Evolutionary conservation across 2,329 filamentous ascomycete genomes (phyloP).

Genomic region (Colletotrichum abscissum): DNA sequence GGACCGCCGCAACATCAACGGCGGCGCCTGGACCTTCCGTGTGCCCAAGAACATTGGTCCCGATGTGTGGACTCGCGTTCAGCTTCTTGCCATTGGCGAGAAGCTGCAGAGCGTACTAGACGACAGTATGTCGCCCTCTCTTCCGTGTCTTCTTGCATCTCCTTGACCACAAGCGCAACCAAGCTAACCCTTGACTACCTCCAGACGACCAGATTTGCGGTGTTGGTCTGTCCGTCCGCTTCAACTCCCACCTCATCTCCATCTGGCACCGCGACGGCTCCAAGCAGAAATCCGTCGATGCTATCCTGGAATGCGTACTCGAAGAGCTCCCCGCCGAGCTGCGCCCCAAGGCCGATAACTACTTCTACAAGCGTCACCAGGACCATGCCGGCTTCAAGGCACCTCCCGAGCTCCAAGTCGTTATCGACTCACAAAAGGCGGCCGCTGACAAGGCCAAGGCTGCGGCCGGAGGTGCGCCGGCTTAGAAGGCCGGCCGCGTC

Average conservation of each 20-base stretch:
- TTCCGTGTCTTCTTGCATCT: background rate
- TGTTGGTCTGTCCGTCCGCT: slow-evolving; percentile 86
- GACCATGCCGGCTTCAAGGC: slow-evolving; percentile 87
- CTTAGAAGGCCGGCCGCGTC: slow-evolving; percentile 11
- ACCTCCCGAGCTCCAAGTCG: slow-evolving; percentile 67
- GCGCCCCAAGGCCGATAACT: slow-evolving; percentile 76
- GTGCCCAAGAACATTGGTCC: slow-evolving; percentile 80
- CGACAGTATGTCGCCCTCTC: slow-evolving; percentile 62
- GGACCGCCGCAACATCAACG: slow-evolving; percentile 86
- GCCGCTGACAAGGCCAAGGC: slow-evolving; percentile 52
- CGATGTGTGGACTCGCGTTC: slow-evolving; percentile 84
- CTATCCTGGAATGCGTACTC: slow-evolving; percentile 78
- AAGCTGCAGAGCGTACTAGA: slow-evolving; percentile 80
- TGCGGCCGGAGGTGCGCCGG: slow-evolving; percentile 30
- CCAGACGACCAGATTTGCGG: slow-evolving; percentile 89
- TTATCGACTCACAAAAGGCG: slow-evolving; percentile 66
- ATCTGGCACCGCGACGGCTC: slow-evolving; percentile 93
- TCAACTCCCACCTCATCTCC: slow-evolving; percentile 88
- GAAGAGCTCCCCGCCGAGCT: slow-evolving; percentile 79
- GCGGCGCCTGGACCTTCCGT: slow-evolving; percentile 93
- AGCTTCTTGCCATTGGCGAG: slow-evolving; percentile 86
- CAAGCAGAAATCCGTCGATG: slow-evolving; percentile 82
- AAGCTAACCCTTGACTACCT: slow-evolving; percentile 2
- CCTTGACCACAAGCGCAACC: background rate
- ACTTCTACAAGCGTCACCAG: slow-evolving; percentile 89